Evolutionary conservation across 768 basidiomycete species (phyloP).

Genomic region (Psilocybe subaeruginosa): DNA sequence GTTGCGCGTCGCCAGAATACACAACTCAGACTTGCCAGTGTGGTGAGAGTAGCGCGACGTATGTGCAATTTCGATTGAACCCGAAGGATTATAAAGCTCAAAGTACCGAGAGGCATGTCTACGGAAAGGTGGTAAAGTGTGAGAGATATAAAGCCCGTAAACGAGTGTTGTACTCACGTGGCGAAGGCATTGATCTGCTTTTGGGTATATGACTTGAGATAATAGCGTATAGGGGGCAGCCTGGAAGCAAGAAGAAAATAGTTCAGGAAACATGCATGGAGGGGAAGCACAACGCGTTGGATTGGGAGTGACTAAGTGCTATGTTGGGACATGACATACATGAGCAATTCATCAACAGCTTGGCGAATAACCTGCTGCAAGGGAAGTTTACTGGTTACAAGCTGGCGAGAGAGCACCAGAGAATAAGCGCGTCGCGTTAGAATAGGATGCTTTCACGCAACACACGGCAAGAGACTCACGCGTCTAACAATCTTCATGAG

Average conservation of each 20-base stretch:
- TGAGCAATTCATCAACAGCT: slow-evolving; percentile 78
- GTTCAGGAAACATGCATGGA: slow-evolving; percentile 16
- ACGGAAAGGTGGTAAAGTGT: slow-evolving; percentile 23
- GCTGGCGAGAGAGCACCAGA: slow-evolving; percentile 27
- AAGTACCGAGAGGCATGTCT: slow-evolving; percentile 91
- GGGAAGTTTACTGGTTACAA: slow-evolving; percentile 59
- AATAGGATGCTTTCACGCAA: slow-evolving; percentile 17
- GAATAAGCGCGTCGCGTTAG: slow-evolving; percentile 12
- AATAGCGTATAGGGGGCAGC: slow-evolving; percentile 75
- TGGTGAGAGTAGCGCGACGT: slow-evolving; percentile 86
- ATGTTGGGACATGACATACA: slow-evolving; percentile 57
- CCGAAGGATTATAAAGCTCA: slow-evolving; percentile 82
- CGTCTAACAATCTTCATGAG: slow-evolving; percentile 76
- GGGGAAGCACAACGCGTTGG: slow-evolving; percentile 21
- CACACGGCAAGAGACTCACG: slow-evolving; percentile 47
- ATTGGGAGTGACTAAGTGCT: slow-evolving; percentile 23
- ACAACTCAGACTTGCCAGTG: slow-evolving; percentile 88
- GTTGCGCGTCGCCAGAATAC: slow-evolving; percentile 80
- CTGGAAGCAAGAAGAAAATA: slow-evolving; percentile 38
- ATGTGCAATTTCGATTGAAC: slow-evolving; percentile 86
- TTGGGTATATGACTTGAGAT: slow-evolving; percentile 73
- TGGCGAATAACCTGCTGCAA: slow-evolving; percentile 63
- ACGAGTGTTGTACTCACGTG: slow-evolving; percentile 65
- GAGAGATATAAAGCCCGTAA: slow-evolving; percentile 25
- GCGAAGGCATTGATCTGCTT: slow-evolving; percentile 91